Base-by-base conservation (phyloP, 2,329 filamentous ascomycete genomes). In the Colletotrichum lini region DNA sequence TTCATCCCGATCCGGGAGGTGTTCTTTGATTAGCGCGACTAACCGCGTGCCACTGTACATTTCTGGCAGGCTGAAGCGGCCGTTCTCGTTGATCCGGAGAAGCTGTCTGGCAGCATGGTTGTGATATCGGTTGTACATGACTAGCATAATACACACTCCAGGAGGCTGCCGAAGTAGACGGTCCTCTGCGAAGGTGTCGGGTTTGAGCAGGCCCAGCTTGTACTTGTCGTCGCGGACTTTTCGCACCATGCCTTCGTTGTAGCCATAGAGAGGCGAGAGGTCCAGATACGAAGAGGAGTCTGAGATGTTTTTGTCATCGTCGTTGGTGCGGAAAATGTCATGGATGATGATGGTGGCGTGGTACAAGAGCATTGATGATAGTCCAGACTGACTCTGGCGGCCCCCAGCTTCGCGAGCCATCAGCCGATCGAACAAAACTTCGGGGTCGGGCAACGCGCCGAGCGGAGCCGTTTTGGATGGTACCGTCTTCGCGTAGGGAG, bases 291-390 rank as follows among this genome's bases (percentile, higher is more conserved):
- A 86, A 0, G 84, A 85, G 0, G 76, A 81, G 21, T 83, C 75
- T 0, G 74, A 75, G 23, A 74, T 77, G 3, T 76, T 77, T 30
- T 72, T 75, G 26, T 80, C 35, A 65, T 75, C 70, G 76, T 80
- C 74, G 74, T 81, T 71, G 44, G 77, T 78, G 82, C 78, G 75
- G 59, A 40, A 45, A 42, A 16, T 13, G 7, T 54, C 85, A 23
- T 82, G 80, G 15, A 82, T 82, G 60, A 90, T 89, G 76, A 95
- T 92, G 10, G 91, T 90, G 0, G 92, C 93, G 54, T 93, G 83
- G 74, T 94, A 94, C 79, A 94, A 94, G 16, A 95, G 83, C 82
- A 94, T 90, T 75, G 90, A 92, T 0, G 92, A 94, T 52, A 95
- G 90, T 21, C 89, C 88, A 61, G 92, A 92, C 0, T 91, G 90